Evolutionary conservation across 1,284 basidiomycete species (phyloP), one percentile per base, ranked within the genome.

Genomic region (Ceratobasidium sp.): DNA sequence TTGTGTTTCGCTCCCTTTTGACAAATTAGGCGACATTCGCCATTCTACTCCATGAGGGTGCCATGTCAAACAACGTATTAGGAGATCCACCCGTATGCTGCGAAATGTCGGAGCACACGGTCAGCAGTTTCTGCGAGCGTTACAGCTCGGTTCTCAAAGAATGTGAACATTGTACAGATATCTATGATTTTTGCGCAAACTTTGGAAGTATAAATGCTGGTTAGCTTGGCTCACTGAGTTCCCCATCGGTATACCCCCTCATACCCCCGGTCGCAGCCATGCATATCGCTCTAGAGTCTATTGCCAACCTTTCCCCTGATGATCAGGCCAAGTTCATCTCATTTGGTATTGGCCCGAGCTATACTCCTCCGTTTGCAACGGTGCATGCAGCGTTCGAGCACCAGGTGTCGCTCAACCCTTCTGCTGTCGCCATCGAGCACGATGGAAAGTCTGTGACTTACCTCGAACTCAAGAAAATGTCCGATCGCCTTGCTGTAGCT

Each of bases 381-480:
- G 84, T 90, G 45, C 89, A 89, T 79, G 86, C 88, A 78, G 89
- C 89, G n/a, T 89, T 90, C 81, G 86, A 87, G 74, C 82, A 84
- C 78, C 84, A 87, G 79, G 87, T 86, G 39, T 80, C 79, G 69
- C 77, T 78, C 11, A 82, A 86, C 69, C 87, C 88, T 10, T 80
- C 85, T 73, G 82, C 84, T 23, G 81, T 87, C 56, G 89, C 89
- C 35, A 87, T 89, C 54, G 87, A 89, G 81, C 86, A 89, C 80
- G 85, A 86, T 65, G 83, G 83, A 28, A 80, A 86, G 31, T 82
- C 81, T 28, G 87, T 89, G 76, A 87, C 88, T 7, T 90, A 88
- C 79, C 82, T 80, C 39, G 86, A 89, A 60, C 85, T 90, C 11
- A 85, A 90, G 77, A 82, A 82, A 49, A 84, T 84, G 77, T 86